Base-by-base conservation (phyloP, 805 yeast species). In the Dipodascus albidus region DNA sequence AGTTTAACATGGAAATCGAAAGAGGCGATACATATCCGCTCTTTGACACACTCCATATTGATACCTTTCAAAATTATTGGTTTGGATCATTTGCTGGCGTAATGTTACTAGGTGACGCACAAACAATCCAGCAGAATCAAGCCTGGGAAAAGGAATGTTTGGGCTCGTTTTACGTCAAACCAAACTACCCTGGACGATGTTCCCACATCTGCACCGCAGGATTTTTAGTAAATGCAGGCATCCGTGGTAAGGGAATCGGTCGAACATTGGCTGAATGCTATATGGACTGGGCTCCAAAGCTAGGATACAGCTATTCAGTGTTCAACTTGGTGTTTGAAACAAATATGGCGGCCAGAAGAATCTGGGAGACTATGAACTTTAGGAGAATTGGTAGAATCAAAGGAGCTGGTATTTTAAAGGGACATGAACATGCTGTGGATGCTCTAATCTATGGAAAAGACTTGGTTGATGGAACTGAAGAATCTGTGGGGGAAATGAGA, bases 131-230 rank as follows among this genome's bases (percentile, higher is more conserved):
- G 21, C 79, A 77, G 58, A 70, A 62, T 50, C 78, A 83, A 51
- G 88, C 84, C 64, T 90, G 98, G 96, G 95, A 89, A 56, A 87
- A 86, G 61, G 90, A 85, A 64, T 91, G 97, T 65, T 72, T 93
- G 49, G 99, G 98, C 0, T 78, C 90, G 1, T 89, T 91, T 64
- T 82, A 77, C 64, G 76, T 91, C 56, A 85, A 85, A 58, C 93
- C 97, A 1, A 85, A 87, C 62, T 91, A 83, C 64, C 96, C 97
- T 0, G 98, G 98, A 1, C 73, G 98, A 48, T 84, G 93, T 19
- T 81, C 95, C 0, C 97, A 91, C 64, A 83, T 93, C n/a, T 89
- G 95, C 61, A 86, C 95, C 0, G 95, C 87, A 1, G 83, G 84
- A 20, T 85, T 91, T 60, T 70, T 91, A 35, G 98, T 91, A 1